phyloP scores from a whole-genome alignment of 495 filamentous ascomycete genomes.

The Hypoxylon fuscum region DNA sequence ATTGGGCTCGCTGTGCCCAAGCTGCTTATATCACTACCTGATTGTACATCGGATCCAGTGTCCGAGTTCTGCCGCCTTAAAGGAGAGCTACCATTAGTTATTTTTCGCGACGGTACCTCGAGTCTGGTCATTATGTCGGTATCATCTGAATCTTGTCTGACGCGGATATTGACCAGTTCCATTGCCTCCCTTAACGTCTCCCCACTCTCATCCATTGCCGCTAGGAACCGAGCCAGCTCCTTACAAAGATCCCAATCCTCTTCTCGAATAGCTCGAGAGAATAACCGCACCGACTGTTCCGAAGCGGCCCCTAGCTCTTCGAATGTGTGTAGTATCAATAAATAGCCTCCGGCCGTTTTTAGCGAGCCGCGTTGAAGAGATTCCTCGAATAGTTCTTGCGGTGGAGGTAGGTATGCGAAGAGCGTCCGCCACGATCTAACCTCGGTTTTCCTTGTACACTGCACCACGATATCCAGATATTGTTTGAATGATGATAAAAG shows the following conservation, averaged over 20 bases:
- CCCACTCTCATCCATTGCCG: conserved; percentile 88
- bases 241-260: conserved; percentile 97
- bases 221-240: conserved; percentile 90
- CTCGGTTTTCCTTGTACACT: conserved; percentile 98
- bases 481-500: conserved; percentile 89
- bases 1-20: conserved; percentile 43
- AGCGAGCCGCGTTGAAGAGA: conserved; percentile 82
- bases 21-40: conserved; percentile 42
- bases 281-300: conserved; percentile 82
- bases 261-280: conserved; percentile 82
- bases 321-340: conserved; percentile 94
- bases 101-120: conserved; percentile 56
- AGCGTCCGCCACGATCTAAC: conserved; percentile 93
- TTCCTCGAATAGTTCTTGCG: conserved; percentile 91
- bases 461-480: conserved; percentile 94
- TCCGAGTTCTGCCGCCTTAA: conserved; percentile 43
- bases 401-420: conserved; percentile 87
- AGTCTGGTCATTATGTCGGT: conserved; percentile 61
- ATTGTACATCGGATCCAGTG: conserved; percentile 40
- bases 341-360: conserved; percentile 95
- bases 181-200: conserved; percentile 82
- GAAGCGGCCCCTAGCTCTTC: conserved; percentile 82
- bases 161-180: conserved; percentile 69
- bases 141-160: conserved; percentile 48
- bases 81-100: conserved; percentile 44